Percentiles rank a stretch among this genome's conserved stretches.
Evolutionary conservation across 2,329 filamentous ascomycete species (phyloP).

Genomic region (Fusarium cyanostomum): DNA sequence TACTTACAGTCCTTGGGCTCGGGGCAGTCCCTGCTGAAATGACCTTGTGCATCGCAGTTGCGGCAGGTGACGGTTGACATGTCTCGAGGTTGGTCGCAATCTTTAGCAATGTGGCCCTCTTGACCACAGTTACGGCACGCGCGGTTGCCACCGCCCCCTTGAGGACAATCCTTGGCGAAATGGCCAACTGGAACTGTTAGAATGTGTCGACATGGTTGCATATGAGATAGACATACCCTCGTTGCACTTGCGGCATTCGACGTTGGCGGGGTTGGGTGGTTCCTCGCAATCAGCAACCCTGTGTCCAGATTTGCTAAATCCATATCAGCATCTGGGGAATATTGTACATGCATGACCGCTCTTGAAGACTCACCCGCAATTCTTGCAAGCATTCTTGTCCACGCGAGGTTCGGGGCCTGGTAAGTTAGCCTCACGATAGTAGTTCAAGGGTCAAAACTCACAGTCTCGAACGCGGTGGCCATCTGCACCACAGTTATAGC

Average conservation of each 20-base stretch:
- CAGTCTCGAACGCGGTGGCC: slow-evolving; percentile 78
- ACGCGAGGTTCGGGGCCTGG: slow-evolving; percentile 67
- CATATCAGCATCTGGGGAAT: slow-evolving; percentile 17
- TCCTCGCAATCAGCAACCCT: slow-evolving; percentile 62
- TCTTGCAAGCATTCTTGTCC: slow-evolving; percentile 73
- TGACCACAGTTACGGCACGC: slow-evolving; percentile 71
- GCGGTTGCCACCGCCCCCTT: slow-evolving; percentile 61
- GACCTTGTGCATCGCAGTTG: slow-evolving; percentile 68
- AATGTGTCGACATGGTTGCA: not conserved
- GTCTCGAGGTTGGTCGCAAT: slow-evolving; percentile 59
- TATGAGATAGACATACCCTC: slow-evolving; percentile 59
- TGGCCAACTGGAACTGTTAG: slow-evolving; percentile 61
- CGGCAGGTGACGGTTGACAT: slow-evolving; percentile 64
- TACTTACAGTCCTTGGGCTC: slow-evolving; percentile 58
- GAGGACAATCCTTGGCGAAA: slow-evolving; percentile 70
- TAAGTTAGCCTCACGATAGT: slow-evolving; percentile 15
- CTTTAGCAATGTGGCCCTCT: slow-evolving; percentile 65
- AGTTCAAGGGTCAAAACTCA: slow-evolving; percentile 49
- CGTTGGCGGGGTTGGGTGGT: slow-evolving; percentile 67
- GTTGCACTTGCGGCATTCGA: slow-evolving; percentile 73
- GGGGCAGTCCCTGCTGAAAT: slow-evolving; percentile 70
- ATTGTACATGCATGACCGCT: not conserved
- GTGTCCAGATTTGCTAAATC: slow-evolving; percentile 59
- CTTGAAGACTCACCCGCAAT: slow-evolving; percentile 62
- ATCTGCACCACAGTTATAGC: slow-evolving; percentile 70